Conservation (phyloP, 495 filamentous ascomycete species). For the Xylaria venustula region DNA sequence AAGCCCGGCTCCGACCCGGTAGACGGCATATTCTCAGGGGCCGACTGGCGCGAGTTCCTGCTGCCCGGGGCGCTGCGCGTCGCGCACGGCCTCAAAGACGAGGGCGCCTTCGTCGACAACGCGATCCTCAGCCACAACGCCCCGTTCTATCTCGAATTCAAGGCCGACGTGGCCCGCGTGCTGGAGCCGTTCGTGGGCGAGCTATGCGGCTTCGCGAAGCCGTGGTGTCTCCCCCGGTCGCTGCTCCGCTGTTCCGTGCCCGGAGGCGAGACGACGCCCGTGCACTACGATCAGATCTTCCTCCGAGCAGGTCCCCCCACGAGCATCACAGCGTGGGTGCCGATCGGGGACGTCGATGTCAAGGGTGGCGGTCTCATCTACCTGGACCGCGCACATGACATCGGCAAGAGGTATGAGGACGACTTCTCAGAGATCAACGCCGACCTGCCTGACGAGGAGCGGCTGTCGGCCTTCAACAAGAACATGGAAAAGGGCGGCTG, state of each 20-base stretch:
- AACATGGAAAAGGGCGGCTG: slow-evolving; percentile 55
- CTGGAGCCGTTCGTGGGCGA: background rate
- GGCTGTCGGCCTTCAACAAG: slow-evolving; percentile 52
- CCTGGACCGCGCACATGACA: slow-evolving; percentile 43
- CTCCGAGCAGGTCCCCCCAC: slow-evolving; percentile 57
- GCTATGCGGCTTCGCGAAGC: slow-evolving; percentile 1
- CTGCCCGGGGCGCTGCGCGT: background rate
- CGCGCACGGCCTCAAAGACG: background rate
- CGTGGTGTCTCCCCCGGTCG: slow-evolving; percentile 31
- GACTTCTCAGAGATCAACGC: slow-evolving; percentile 44
- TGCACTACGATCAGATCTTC: slow-evolving; percentile 69
- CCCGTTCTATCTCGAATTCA: slow-evolving; percentile 22
- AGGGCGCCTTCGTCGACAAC: slow-evolving; percentile 13
- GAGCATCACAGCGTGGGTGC: slow-evolving; percentile 63
- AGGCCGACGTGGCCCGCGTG: background rate
- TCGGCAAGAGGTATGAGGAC: slow-evolving; percentile 44
- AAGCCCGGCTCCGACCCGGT: slow-evolving; percentile 37
- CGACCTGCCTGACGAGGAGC: slow-evolving; percentile 51
- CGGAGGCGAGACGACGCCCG: slow-evolving; percentile 56
- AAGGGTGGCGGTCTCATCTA: slow-evolving; percentile 64
- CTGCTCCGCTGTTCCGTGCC: slow-evolving; percentile 61
- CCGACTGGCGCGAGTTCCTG: background rate
- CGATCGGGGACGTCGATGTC: slow-evolving; percentile 58
- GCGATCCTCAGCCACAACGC: slow-evolving; percentile 25
- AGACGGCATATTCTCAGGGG: slow-evolving; percentile 36